These are phyloP conservation scores for Rhexocercosporidium sp. DNA, from an alignment of 2,329 filamentous ascomycete genomes.

Conservation along the genomic window DNA sequence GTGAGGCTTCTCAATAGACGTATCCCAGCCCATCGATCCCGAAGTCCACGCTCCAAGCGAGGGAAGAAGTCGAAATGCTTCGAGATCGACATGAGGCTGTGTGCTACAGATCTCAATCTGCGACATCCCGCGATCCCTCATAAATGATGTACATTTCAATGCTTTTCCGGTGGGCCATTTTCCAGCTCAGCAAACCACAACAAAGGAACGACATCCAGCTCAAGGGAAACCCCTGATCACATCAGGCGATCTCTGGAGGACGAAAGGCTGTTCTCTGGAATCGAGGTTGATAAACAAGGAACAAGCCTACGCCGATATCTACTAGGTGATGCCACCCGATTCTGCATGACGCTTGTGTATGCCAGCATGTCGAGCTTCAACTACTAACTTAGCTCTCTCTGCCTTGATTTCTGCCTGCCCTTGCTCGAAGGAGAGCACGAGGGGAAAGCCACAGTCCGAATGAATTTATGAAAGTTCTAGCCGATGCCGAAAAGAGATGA, in stretches of 20 bases:
- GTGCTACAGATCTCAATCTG: conserved; percentile 10
- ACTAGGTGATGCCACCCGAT: background rate
- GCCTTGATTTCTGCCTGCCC: conserved; percentile 9
- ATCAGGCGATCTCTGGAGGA: background rate
- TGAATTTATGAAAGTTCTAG: background rate
- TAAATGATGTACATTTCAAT: conserved; percentile 23
- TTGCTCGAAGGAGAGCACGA: background rate
- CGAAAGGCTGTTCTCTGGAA: background rate
- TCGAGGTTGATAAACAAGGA: background rate
- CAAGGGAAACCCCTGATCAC: background rate
- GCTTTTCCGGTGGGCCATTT: background rate
- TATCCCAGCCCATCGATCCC: background rate
- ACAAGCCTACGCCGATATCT: background rate
- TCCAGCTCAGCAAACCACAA: background rate
- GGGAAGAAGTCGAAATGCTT: background rate
- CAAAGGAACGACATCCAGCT: background rate
- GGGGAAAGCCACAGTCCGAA: conserved; percentile 2
- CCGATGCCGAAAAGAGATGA: background rate
- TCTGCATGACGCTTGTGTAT: background rate
- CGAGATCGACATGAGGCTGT: conserved; percentile 9
- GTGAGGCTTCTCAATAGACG: background rate
- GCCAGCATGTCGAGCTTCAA: background rate
- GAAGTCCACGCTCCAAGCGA: background rate
- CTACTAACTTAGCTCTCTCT: background rate
- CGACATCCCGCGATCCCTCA: background rate